Conservation (phyloP, 257 asterid genomes). For the Asclepias syriaca region DNA sequence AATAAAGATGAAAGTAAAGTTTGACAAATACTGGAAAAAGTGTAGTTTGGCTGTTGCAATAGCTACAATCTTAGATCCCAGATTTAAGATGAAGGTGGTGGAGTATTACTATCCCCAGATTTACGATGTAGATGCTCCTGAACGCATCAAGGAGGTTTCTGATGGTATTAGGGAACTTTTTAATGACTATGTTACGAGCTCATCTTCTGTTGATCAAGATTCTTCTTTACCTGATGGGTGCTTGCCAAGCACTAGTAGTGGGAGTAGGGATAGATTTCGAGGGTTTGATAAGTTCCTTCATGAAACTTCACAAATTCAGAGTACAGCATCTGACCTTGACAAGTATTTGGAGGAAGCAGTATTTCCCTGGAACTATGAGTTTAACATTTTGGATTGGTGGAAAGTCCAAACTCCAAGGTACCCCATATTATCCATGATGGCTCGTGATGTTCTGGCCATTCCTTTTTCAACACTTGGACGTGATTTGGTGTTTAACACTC, state of each 20-base stretch:
- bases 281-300: slow-evolving; percentile 70
- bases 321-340: slow-evolving; percentile 73
- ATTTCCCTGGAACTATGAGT: slow-evolving; percentile 70
- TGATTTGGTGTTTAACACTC: slow-evolving; percentile 51
- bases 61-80: slow-evolving; percentile 87
- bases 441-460: slow-evolving; percentile 80
- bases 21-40: slow-evolving; percentile 95
- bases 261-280: slow-evolving; percentile 48
- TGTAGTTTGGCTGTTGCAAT: slow-evolving; percentile 74
- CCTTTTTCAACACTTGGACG: slow-evolving; percentile 64
- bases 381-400: slow-evolving; percentile 89
- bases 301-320: slow-evolving; percentile 60
- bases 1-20: slow-evolving; percentile 63
- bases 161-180: slow-evolving; percentile 86
- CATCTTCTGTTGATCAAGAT: slow-evolving; percentile 57
- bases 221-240: too few relatives aligned
- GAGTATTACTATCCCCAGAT: slow-evolving; percentile 85
- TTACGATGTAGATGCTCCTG: slow-evolving; percentile 58
- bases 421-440: slow-evolving; percentile 88
- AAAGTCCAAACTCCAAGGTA: slow-evolving; percentile 85
- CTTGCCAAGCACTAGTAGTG: slow-evolving; percentile 31
- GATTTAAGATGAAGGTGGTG: slow-evolving; percentile 82
- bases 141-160: slow-evolving; percentile 67
- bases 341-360: slow-evolving; percentile 86
- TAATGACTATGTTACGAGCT: slow-evolving; percentile 61